Percentiles rank a stretch among this genome's conserved stretches.
These are phyloP conservation scores for Penicillium rolfsii DNA, from an alignment of 2,329 filamentous ascomycete genomes.

Conservation along the genomic window DNA sequence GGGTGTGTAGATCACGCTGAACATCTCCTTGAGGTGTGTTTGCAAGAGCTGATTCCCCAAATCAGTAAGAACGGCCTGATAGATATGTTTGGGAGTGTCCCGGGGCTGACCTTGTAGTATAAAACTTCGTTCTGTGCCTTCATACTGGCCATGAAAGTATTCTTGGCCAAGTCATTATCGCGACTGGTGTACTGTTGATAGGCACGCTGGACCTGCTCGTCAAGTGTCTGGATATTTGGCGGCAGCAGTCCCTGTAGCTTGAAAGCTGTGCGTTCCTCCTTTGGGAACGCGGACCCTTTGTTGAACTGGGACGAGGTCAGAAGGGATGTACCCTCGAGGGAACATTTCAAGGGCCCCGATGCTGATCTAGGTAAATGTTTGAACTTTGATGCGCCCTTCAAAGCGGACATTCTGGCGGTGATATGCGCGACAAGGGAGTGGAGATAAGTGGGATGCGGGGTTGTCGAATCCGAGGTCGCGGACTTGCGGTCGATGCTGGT, in stretches of 20 bases:
- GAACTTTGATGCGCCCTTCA: constrained; percentile 21
- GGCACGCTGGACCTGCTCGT: constrained; percentile 75
- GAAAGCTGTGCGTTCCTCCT: constrained; percentile 70
- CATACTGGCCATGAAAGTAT: constrained; percentile 83
- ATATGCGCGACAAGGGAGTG: background rate
- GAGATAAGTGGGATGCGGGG: constrained; percentile 1
- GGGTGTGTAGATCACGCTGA: constrained; percentile 86
- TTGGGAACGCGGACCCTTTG: constrained; percentile 78
- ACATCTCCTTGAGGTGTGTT: constrained; percentile 83
- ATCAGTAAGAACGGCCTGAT: background rate
- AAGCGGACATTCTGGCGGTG: background rate
- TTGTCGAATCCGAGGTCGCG: background rate
- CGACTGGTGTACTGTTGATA: constrained; percentile 75
- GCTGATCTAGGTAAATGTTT: constrained; percentile 37
- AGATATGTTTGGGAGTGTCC: background rate
- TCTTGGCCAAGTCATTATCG: constrained; percentile 72
- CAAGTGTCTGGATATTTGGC: constrained; percentile 70
- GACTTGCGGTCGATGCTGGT: background rate
- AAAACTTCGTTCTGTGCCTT: constrained; percentile 84
- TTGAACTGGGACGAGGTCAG: constrained; percentile 73
- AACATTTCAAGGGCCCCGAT: constrained; percentile 36
- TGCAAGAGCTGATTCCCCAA: constrained; percentile 62
- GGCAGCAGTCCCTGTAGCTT: constrained; percentile 74
- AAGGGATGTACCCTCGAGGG: constrained; percentile 43
- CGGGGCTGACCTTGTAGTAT: constrained; percentile 67